Evolutionary conservation across 139 green algal genomes (phyloP), one percentile per base, ranked within the genome.

Genomic region (Micromonas pusilla): DNA sequence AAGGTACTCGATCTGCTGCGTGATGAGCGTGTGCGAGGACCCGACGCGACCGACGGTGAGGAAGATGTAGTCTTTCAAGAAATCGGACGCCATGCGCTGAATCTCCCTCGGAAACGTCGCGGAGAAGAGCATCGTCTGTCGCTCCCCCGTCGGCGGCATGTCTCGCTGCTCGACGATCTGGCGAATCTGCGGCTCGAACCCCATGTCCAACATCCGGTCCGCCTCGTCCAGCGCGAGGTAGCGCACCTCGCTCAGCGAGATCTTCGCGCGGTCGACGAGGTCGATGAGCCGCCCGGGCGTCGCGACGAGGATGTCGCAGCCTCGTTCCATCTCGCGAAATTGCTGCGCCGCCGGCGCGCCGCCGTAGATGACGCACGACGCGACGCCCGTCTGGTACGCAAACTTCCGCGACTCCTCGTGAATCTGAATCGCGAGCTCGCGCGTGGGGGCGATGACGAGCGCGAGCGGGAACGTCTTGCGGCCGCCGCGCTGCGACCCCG

Each of bases 191-290:
- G 94, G 94, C 86, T 98, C 94, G 77, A 98, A 98, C 31, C 94
- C 94, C 94, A 98, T 98, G 81, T 98, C 93, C 65, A 98, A 82
- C 94, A 98, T 98, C 67, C 93, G 88, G 77, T 97, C 93, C 4
- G 93, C 93, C 86, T 98, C 94, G 72, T 98, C 94, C 72, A 98
- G 85, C 2, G 91, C 92, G 71, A 98, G 86, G 87, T 88, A 93
- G 52, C 38, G 34, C 28, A 93, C 84, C 30, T 79, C 33, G 16
- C 72, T 80, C 36, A 98, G 86, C 36, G 86, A 91, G 20, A 97
- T 88, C 13, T 91, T 82, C 25, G 85, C 92, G 34, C 94, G 85
- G 86, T 98, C 93, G 33, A 98, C 95, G 52, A 97, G 86, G 86
- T 98, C 94, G 73, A 83, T 89, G 37, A 98, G 88, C 54, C 94